Evolutionary conservation across 73 alveolate species (phyloP).

Genomic region (Breviolum minutum): DNA sequence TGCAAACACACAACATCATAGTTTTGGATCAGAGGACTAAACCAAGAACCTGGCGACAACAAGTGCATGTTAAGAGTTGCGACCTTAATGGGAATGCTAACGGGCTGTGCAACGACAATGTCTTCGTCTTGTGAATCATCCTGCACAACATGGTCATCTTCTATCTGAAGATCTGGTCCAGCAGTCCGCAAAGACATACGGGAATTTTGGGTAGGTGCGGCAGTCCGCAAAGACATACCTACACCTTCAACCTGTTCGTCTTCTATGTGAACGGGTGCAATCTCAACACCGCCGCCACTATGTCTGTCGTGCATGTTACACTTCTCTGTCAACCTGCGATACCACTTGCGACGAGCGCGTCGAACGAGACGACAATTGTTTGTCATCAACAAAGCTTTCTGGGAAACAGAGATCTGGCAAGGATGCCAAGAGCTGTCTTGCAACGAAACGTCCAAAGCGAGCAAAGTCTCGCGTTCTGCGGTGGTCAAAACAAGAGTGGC

Average conservation of each 20-base stretch:
- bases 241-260: not conserved
- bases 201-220: too few species aligned
- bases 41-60: not conserved
- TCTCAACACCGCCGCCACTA: too few species aligned
- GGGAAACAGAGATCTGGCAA: not conserved
- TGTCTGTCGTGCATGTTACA: not conserved
- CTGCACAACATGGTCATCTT: too few species aligned
- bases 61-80: not conserved
- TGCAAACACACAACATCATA: not conserved
- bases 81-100: not conserved
- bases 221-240: not conserved
- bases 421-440: not conserved
- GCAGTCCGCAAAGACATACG: too few species aligned
- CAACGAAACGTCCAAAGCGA: too few species aligned
- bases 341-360: not conserved
- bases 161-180: too few species aligned
- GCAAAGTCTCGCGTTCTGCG: too few species aligned
- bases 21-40: not conserved
- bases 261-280: not conserved
- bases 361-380: not conserved
- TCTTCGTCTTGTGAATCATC: too few species aligned
- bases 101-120: not conserved
- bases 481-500: too few species aligned
- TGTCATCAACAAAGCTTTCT: not conserved
- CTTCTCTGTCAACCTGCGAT: not conserved